A percentile compares a stretch with the other conserved stretches of the same genome.
Evolutionary conservation across 352 stramenopile species (phyloP).

Genomic region (Phytophthora sp.): DNA sequence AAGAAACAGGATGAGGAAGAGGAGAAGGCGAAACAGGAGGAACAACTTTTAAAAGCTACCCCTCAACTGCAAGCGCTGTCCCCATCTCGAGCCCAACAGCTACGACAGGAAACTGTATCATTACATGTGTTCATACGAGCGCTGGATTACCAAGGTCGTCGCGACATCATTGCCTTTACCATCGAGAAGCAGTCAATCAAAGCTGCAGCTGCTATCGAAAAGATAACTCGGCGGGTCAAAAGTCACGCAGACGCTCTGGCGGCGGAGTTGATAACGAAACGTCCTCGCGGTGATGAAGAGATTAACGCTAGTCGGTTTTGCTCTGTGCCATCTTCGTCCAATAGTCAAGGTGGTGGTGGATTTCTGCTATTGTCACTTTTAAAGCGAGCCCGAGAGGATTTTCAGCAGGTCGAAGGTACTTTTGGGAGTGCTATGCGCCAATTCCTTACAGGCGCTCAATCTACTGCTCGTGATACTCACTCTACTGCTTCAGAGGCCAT

Average conservation of each 20-base stretch:
- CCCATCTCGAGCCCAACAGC: slow-evolving; percentile 26
- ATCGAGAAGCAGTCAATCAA: slow-evolving; percentile 27
- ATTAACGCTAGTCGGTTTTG: slow-evolving; percentile 48
- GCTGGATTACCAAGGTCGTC: slow-evolving; percentile 21
- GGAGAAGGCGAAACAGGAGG: slow-evolving; percentile 2
- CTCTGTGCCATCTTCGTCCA: slow-evolving; percentile 1
- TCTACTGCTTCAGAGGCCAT: slow-evolving; percentile 2
- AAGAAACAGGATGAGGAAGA: slow-evolving; percentile 29
- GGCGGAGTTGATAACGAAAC: slow-evolving; percentile 12
- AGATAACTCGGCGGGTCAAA: slow-evolving; percentile 22
- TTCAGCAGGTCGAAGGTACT: slow-evolving; percentile 30
- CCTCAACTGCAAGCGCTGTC: slow-evolving; percentile 18
- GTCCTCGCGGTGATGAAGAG: slow-evolving; percentile 56
- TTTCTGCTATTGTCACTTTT: slow-evolving; percentile 50
- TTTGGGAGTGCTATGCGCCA: slow-evolving; percentile 59
- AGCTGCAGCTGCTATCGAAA: slow-evolving; percentile 20
- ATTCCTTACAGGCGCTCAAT: slow-evolving; percentile 52
- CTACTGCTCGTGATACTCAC: slow-evolving; percentile 21
- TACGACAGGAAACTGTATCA: slow-evolving; percentile 22
- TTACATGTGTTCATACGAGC: slow-evolving; percentile 41
- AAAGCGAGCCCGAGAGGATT: slow-evolving; percentile 17
- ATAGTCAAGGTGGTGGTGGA: slow-evolving; percentile 45
- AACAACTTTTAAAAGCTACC: slow-evolving; percentile 7
- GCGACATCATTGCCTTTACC: slow-evolving; percentile 24
- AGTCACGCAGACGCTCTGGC: slow-evolving; percentile 12